phyloP scores from a whole-genome alignment of 352 stramenopile genomes.

The Phytophthora ohioensis region DNA sequence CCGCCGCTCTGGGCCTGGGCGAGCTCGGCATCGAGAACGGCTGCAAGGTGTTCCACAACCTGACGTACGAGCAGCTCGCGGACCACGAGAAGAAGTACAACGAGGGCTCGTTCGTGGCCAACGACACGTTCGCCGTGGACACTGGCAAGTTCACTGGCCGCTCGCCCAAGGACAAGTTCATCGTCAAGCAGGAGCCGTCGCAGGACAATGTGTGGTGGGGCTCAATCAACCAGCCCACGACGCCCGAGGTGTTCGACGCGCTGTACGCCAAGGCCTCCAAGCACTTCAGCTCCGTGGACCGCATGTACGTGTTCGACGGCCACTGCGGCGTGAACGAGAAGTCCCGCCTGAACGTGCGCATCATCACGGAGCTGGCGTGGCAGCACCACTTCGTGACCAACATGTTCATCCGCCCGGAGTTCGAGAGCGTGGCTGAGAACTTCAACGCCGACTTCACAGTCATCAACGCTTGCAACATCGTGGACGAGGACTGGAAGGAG shows the following conservation, averaged over 20 bases:
- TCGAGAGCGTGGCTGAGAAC: conserved; percentile 86
- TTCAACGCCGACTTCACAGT: conserved; percentile 99
- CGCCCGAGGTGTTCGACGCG: conserved; percentile 95
- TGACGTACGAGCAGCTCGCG: conserved; percentile 96
- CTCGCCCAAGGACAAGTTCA: conserved; percentile 98
- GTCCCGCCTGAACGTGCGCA: conserved; percentile 95
- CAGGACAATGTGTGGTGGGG: conserved; percentile 98
- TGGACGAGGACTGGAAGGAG: conserved; percentile 94
- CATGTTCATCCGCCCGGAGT: conserved; percentile 94
- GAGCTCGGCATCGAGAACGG: conserved; percentile 91
- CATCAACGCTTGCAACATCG: conserved; percentile 97
- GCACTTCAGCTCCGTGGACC: conserved; percentile 94
- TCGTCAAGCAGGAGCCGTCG: conserved; percentile 94
- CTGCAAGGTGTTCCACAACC: conserved; percentile 95
- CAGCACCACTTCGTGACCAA: conserved; percentile 98
- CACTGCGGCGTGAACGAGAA: conserved; percentile 95
- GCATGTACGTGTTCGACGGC: conserved; percentile 97
- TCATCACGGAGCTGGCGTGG: conserved; percentile 98
- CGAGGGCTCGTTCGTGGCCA: conserved; percentile 91
- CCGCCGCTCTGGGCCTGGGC: conserved; percentile 67
- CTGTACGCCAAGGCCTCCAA: conserved; percentile 94
- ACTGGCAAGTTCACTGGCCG: conserved; percentile 99
- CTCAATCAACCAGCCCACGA: conserved; percentile 96
- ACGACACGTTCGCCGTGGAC: conserved; percentile 96
- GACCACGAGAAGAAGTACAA: conserved; percentile 96